Conservation (phyloP, 2,329 filamentous ascomycete species). For the Pyrenochaeta sp. region DNA sequence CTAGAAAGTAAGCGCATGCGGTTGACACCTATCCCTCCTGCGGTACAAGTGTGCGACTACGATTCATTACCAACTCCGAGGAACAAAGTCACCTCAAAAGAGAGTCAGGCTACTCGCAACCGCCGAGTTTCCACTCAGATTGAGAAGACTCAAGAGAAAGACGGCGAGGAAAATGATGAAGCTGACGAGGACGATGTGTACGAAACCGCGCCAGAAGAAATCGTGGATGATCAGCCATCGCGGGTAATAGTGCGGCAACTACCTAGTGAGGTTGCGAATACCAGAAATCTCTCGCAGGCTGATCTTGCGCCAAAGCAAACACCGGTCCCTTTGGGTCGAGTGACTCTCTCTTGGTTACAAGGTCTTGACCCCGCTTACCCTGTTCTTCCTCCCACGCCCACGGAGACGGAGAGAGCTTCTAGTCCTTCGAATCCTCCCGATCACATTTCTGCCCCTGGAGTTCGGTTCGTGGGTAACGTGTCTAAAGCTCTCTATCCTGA, state of each 20-base stretch:
- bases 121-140: slow-evolving; percentile 9
- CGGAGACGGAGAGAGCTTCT: neutral
- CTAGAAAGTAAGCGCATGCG: slow-evolving; percentile 72
- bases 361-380: slow-evolving; percentile 25
- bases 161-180: slow-evolving; percentile 24
- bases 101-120: slow-evolving; percentile 10
- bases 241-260: neutral
- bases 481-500: neutral
- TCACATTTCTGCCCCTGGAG: neutral
- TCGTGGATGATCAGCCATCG: slow-evolving; percentile 25
- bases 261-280: neutral
- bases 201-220: slow-evolving; percentile 43
- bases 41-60: slow-evolving; percentile 73
- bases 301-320: neutral
- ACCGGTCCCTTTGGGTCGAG: slow-evolving; percentile 26
- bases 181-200: slow-evolving; percentile 41
- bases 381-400: slow-evolving; percentile 9
- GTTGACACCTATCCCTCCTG: slow-evolving; percentile 73
- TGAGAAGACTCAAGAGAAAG: slow-evolving; percentile 23
- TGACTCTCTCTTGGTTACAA: slow-evolving; percentile 21
- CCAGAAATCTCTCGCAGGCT: neutral
- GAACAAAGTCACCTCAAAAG: slow-evolving; percentile 15
- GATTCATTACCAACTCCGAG: slow-evolving; percentile 48
- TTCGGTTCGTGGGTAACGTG: neutral
- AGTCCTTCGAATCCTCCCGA: neutral